Evolutionary conservation across 352 stramenopile genomes (phyloP).

Genomic region (Pythium oligandrum): DNA sequence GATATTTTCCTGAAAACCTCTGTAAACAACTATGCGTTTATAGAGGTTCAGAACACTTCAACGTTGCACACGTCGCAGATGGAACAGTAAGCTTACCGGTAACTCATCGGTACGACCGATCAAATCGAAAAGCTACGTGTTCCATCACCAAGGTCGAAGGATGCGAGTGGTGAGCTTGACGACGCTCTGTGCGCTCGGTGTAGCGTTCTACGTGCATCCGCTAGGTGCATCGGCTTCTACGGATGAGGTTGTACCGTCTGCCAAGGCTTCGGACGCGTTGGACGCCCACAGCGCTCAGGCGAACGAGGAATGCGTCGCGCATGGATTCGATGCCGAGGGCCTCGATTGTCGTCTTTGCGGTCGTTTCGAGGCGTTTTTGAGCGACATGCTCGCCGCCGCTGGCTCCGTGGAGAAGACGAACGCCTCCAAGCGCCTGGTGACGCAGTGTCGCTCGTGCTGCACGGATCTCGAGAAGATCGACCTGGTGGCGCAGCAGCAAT

Average conservation of each 20-base stretch:
- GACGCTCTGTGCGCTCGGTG: slow-evolving; percentile 6
- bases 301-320: slow-evolving; percentile 22
- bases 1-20: too few species aligned
- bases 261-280: too few species aligned
- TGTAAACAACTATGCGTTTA: too few species aligned
- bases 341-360: slow-evolving; percentile 63
- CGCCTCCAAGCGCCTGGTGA: slow-evolving; percentile 6
- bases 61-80: slow-evolving; percentile 6
- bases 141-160: neutral
- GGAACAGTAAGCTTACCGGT: slow-evolving; percentile 5
- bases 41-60: neutral
- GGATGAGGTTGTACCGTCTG: too few species aligned
- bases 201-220: neutral
- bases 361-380: slow-evolving; percentile 34
- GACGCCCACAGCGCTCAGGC: too few species aligned
- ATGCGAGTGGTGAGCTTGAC: slow-evolving; percentile 11
- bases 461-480: slow-evolving; percentile 35
- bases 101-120: neutral
- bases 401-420: slow-evolving; percentile 13
- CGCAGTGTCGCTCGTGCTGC: slow-evolving; percentile 47
- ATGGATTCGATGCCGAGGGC: slow-evolving; percentile 51
- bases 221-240: too few species aligned
- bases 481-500: slow-evolving; percentile 25
- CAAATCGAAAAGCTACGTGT: slow-evolving; percentile 4
- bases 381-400: slow-evolving; percentile 3